Conservation (phyloP, 192 early-diverging fungal species). For the Glomus cerebriforme region DNA sequence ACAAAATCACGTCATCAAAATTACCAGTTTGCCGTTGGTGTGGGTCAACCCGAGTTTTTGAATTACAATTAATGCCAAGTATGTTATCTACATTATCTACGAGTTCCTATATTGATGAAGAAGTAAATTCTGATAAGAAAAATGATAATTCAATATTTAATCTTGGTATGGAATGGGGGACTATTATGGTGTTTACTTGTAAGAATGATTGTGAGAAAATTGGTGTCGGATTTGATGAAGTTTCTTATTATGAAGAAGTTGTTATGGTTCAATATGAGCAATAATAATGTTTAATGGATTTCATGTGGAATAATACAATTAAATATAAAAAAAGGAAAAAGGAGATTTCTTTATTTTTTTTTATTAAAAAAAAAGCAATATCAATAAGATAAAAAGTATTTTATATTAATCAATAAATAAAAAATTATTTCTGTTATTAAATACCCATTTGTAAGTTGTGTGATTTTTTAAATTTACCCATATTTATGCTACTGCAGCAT, state of each 20-base stretch:
- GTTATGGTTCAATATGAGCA: slow-evolving; percentile 62
- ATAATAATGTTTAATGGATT: too few species aligned
- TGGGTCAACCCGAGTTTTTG: slow-evolving; percentile 70
- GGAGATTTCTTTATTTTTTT: too few species aligned
- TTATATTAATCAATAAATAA: too few species aligned
- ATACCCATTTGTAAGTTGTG: too few species aligned
- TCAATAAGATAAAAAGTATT: too few species aligned
- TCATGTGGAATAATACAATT: too few species aligned
- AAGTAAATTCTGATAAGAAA: slow-evolving; percentile 35
- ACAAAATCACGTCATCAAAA: slow-evolving; percentile 35
- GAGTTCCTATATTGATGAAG: slow-evolving; percentile 50
- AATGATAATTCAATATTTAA: slow-evolving; percentile 53
- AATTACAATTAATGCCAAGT: slow-evolving; percentile 93
- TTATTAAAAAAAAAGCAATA: too few species aligned
- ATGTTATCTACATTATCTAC: slow-evolving; percentile 72
- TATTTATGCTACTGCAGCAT: too few species aligned
- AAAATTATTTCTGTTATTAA: too few species aligned
- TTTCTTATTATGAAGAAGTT: slow-evolving; percentile 63
- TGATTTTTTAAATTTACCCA: too few species aligned
- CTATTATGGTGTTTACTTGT: slow-evolving; percentile 81
- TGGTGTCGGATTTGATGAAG: slow-evolving; percentile 28
- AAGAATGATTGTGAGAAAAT: slow-evolving; percentile 69
- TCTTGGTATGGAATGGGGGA: slow-evolving; percentile 89
- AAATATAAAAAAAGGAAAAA: too few species aligned
- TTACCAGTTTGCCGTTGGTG: slow-evolving; percentile 72